Conservation (phyloP, 1,139 yeast genomes). For the Yamadazyma mexicana region DNA sequence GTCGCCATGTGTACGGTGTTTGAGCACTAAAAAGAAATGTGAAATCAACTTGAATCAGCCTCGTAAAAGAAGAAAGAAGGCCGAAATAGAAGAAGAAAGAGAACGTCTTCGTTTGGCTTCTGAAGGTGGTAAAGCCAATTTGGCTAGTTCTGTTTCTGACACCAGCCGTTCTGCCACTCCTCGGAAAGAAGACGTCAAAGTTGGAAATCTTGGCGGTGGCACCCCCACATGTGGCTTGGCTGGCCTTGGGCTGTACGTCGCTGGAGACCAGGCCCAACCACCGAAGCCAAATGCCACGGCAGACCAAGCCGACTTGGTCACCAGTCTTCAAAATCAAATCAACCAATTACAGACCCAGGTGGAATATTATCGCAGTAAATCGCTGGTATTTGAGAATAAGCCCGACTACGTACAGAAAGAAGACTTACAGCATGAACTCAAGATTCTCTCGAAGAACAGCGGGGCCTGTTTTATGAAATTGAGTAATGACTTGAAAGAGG, state of each 20-base stretch:
- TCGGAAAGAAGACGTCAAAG: not conserved
- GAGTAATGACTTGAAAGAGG: conserved; percentile 33
- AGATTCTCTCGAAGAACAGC: conserved; percentile 30
- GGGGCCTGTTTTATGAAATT: conserved; percentile 30
- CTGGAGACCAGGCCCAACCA: too few species aligned
- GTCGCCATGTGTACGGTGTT: conserved; percentile 75
- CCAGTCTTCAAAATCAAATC: conserved; percentile 19
- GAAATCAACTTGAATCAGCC: conserved; percentile 66
- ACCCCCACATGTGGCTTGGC: too few species aligned
- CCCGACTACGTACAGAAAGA: conserved; percentile 27
- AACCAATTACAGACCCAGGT: conserved; percentile 22
- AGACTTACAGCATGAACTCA: conserved; percentile 41
- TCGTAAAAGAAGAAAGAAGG: conserved; percentile 50
- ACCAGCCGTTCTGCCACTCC: not conserved
- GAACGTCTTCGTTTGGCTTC: conserved; percentile 26
- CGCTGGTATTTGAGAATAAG: conserved; percentile 11
- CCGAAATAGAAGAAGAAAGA: conserved; percentile 24
- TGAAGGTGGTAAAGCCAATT: not conserved
- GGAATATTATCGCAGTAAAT: conserved; percentile 8
- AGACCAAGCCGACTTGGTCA: not conserved
- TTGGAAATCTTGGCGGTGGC: too few species aligned
- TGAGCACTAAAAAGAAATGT: conserved; percentile 62
- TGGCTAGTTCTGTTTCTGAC: not conserved
- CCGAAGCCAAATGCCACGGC: not conserved
- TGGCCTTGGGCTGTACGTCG: too few species aligned